These are phyloP conservation scores for Mycena crocata DNA, from an alignment of 768 basidiomycete species.

Conservation along the genomic window DNA sequence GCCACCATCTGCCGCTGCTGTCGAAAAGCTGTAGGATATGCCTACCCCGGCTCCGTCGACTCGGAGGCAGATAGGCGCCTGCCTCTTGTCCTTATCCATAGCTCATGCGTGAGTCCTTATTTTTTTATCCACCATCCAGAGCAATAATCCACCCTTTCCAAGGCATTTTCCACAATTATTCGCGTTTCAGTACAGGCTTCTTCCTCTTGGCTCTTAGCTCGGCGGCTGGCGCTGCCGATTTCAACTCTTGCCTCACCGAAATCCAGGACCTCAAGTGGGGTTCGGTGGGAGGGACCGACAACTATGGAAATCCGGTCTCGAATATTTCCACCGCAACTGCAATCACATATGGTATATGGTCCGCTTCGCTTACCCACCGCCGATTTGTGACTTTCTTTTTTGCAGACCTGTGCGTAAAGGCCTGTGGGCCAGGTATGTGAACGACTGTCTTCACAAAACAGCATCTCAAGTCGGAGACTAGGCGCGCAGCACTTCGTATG, in stretches of 20 bases:
- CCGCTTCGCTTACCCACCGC: too few relatives aligned
- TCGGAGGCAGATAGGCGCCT: too few relatives aligned
- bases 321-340: constrained; percentile 32
- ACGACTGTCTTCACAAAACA: too few relatives aligned
- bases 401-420: constrained; percentile 34
- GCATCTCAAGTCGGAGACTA: too few relatives aligned
- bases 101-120: too few relatives aligned
- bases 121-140: too few relatives aligned
- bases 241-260: constrained; percentile 5
- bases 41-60: too few relatives aligned
- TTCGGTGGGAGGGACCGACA: constrained; percentile 16
- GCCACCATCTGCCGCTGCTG: too few relatives aligned
- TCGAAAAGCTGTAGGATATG: too few relatives aligned
- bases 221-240: constrained; percentile 1
- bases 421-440: constrained; percentile 37
- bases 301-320: constrained; percentile 29
- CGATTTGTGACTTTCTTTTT: too few relatives aligned
- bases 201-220: neutral
- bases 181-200: neutral
- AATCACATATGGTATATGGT: constrained; percentile 40
- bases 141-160: too few relatives aligned
- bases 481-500: constrained; percentile 35
- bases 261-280: neutral
- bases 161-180: neutral
- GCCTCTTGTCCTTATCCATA: too few relatives aligned